phyloP scores from a whole-genome alignment of 805 yeast species.

The Sugiyamaella americana region DNA sequence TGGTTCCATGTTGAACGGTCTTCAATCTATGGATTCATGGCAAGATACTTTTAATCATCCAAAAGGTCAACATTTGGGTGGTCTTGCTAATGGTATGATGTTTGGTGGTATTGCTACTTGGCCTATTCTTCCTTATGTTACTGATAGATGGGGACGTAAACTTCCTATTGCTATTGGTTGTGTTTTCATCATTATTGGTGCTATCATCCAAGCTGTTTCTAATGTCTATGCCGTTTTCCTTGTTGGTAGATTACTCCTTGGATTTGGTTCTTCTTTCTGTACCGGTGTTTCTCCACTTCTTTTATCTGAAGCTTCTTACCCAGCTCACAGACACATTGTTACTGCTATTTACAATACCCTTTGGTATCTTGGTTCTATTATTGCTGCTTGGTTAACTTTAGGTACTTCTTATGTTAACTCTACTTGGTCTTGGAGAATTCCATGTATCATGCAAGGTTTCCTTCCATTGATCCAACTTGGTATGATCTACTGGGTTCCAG shows the following conservation, averaged over 20 bases:
- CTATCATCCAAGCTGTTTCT: conserved; percentile 40
- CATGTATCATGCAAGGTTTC: conserved; percentile 62
- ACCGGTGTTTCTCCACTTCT: conserved; percentile 73
- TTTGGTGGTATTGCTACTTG: conserved; percentile 68
- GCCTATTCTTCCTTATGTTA: conserved; percentile 49
- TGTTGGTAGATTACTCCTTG: conserved; percentile 61
- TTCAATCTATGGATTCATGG: conserved; percentile 24
- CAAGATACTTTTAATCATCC: conserved; percentile 13
- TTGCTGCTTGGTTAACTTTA: conserved; percentile 71
- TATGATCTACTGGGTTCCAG: conserved; percentile 61
- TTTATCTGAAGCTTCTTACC: conserved; percentile 65
- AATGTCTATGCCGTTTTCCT: conserved; percentile 56
- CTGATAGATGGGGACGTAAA: conserved; percentile 61
- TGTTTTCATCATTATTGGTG: conserved; percentile 50
- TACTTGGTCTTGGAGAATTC: conserved; percentile 64
- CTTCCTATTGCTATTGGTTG: conserved; percentile 48
- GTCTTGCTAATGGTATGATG: conserved; percentile 27
- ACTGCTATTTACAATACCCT: conserved; percentile 63
- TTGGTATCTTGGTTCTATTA: conserved; percentile 62
- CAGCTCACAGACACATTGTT: conserved; percentile 54
- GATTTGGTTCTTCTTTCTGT: conserved; percentile 67
- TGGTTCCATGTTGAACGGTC: conserved; percentile 18
- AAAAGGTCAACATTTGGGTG: conserved; percentile 14
- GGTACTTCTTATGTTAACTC: conserved; percentile 46
- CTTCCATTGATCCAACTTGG: conserved; percentile 52